A percentile compares a stretch with the other conserved stretches of the same genome.
Evolutionary conservation across 305 asterid genomes (phyloP).

Genomic region (Lippia alba): DNA sequence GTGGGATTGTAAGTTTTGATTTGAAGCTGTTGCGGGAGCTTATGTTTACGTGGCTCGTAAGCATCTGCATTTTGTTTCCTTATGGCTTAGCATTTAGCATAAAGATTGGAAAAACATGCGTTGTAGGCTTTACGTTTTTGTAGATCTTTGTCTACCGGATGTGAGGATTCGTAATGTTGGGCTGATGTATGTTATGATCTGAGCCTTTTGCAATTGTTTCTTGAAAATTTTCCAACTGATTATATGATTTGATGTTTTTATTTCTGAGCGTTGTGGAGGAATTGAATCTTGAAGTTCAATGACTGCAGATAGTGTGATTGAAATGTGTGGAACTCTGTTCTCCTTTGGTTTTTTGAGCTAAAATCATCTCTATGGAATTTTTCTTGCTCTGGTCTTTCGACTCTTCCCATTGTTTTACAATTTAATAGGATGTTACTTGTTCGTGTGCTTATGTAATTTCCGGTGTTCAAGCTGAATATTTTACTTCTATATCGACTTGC

Average conservation of each 20-base stretch:
- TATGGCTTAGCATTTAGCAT: neutral
- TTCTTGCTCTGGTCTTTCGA: constrained; percentile 9
- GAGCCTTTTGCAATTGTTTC: neutral
- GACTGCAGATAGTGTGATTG: constrained; percentile 17
- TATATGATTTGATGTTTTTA: neutral
- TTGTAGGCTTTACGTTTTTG: neutral
- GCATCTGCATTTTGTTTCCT: too few relatives aligned
- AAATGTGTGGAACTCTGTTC: neutral
- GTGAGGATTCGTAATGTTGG: neutral
- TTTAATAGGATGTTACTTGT: too few relatives aligned
- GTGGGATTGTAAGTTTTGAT: too few relatives aligned
- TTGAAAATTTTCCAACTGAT: too few relatives aligned
- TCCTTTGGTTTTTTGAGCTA: neutral
- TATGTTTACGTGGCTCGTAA: neutral
- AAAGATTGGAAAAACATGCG: constrained; percentile 1
- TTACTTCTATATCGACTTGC: neutral
- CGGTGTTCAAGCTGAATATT: neutral
- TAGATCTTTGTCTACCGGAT: neutral
- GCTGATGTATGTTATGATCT: neutral
- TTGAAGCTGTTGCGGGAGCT: neutral
- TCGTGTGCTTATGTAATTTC: neutral
- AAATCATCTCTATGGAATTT: neutral
- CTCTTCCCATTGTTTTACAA: neutral
- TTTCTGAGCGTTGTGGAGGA: neutral
- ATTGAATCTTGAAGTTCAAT: neutral